Percentiles rank a stretch among this genome's conserved stretches.
Conservation (phyloP, 352 stramenopile genomes). For the Thraustotheca clavata region DNA sequence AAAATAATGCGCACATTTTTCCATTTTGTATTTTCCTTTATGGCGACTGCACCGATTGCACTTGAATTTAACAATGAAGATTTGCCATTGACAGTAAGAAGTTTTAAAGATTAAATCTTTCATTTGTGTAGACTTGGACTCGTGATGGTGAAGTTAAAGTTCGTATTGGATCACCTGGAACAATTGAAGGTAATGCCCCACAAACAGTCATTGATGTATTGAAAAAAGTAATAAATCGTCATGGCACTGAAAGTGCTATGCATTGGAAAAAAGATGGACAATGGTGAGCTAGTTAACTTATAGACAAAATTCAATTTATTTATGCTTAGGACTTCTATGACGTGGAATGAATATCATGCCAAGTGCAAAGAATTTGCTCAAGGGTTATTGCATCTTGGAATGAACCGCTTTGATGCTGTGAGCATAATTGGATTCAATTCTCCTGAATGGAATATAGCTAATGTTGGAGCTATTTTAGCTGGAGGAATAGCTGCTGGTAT, state of each 20-base stretch:
- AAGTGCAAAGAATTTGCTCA: slow-evolving; percentile 26
- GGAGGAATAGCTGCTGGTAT: slow-evolving; percentile 34
- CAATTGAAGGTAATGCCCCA: background rate
- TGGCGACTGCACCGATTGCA: no score
- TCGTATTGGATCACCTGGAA: slow-evolving; percentile 43
- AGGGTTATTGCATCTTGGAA: slow-evolving; percentile 26
- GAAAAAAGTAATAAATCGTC: background rate
- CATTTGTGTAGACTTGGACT: slow-evolving; percentile 50
- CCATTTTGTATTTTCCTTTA: no score
- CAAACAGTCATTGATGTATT: slow-evolving; percentile 14
- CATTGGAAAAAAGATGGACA: slow-evolving; percentile 12
- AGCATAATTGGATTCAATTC: slow-evolving; percentile 45
- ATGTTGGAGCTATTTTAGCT: slow-evolving; percentile 32
- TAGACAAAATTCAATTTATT: no score
- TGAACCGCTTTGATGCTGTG: slow-evolving; percentile 29
- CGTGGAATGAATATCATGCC: slow-evolving; percentile 27
- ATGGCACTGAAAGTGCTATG: slow-evolving; percentile 16
- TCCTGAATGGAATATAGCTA: slow-evolving; percentile 31
- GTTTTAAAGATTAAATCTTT: background rate
- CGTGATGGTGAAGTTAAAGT: slow-evolving; percentile 79
- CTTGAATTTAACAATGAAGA: background rate
- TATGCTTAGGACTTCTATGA: slow-evolving; percentile 18
- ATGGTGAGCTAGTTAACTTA: slow-evolving; percentile 14
- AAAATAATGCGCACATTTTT: background rate
- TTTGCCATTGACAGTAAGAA: background rate